Evolutionary conservation across 805 yeast genomes (phyloP).

Genomic region (Suhomyces sp.): DNA sequence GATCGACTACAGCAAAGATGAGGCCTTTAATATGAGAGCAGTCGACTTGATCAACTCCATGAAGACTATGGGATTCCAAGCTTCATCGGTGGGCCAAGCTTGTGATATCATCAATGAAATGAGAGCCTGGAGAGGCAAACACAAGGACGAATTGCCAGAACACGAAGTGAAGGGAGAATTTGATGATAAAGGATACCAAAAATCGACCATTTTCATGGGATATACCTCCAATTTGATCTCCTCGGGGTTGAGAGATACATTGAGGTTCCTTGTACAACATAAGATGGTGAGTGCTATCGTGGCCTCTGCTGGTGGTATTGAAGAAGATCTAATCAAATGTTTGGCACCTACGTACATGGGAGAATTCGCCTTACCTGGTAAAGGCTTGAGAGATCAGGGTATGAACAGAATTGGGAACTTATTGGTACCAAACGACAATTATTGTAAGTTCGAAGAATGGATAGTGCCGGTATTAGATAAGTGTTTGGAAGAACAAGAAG

Average conservation of each 20-base stretch:
- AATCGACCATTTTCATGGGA: conserved; percentile 91
- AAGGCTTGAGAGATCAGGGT: conserved; percentile 85
- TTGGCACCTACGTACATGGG: conserved; percentile 96
- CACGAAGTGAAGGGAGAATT: conserved; percentile 69
- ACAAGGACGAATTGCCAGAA: conserved; percentile 64
- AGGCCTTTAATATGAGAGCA: conserved; percentile 76
- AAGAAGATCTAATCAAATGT: conserved; percentile 95
- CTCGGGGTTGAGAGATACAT: conserved; percentile 89
- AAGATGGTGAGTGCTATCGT: conserved; percentile 94
- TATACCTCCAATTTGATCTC: conserved; percentile 95
- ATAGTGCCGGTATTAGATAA: conserved; percentile 89
- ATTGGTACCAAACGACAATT: conserved; percentile 96
- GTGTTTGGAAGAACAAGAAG: conserved; percentile 87
- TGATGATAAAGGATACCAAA: conserved; percentile 75
- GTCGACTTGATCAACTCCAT: conserved; percentile 74
- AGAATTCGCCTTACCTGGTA: conserved; percentile 81
- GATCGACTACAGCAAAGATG: conserved; percentile 80
- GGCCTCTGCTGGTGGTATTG: conserved; percentile 98
- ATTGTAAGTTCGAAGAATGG: conserved; percentile 98
- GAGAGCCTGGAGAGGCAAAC: conserved; percentile 91
- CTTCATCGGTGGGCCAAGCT: conserved; percentile 78
- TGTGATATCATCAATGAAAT: conserved; percentile 90
- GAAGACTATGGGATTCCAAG: conserved; percentile 98
- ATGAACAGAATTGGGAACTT: conserved; percentile 97
- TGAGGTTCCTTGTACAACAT: conserved; percentile 86